phyloP scores from a whole-genome alignment of 495 filamentous ascomycete genomes.

The Melanomma pulvis-pyrius region DNA sequence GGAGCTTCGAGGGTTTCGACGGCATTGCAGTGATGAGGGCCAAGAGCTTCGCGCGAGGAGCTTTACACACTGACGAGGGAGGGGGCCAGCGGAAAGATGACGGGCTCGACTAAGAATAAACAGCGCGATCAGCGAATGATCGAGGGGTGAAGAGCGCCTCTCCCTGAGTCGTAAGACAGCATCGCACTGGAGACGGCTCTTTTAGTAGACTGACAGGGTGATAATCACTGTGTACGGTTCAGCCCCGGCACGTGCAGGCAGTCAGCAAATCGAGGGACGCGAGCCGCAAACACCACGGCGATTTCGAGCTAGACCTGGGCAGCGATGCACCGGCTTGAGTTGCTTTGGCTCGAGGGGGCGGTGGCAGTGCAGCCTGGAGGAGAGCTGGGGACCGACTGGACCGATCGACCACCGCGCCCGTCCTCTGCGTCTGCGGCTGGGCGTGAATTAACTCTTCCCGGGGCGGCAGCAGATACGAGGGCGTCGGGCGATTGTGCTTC shows the following conservation, averaged over 20 bases:
- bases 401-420: neutral
- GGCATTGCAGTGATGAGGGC: constrained; percentile 36
- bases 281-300: constrained; percentile 18
- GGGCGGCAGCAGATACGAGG: neutral
- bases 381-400: neutral
- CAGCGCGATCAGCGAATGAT: constrained; percentile 23
- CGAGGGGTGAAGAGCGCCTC: constrained; percentile 16
- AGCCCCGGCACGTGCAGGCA: constrained; percentile 35
- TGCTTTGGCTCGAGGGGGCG: constrained; percentile 19
- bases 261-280: constrained; percentile 25
- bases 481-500: neutral
- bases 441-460: neutral
- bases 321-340: constrained; percentile 10
- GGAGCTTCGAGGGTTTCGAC: constrained; percentile 28
- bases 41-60: constrained; percentile 31
- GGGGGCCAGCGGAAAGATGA: constrained; percentile 7
- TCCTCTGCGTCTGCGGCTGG: neutral
- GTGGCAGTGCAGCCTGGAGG: constrained; percentile 30
- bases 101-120: constrained; percentile 37
- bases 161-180: constrained; percentile 24
- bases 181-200: constrained; percentile 19
- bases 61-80: constrained; percentile 16
- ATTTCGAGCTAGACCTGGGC: constrained; percentile 9
- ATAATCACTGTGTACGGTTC: constrained; percentile 10
- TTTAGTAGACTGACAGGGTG: constrained; percentile 10